Evolutionary conservation across 257 asterid species (phyloP), one percentile per base, ranked within the genome.

Genomic region (Echium plantagineum): DNA sequence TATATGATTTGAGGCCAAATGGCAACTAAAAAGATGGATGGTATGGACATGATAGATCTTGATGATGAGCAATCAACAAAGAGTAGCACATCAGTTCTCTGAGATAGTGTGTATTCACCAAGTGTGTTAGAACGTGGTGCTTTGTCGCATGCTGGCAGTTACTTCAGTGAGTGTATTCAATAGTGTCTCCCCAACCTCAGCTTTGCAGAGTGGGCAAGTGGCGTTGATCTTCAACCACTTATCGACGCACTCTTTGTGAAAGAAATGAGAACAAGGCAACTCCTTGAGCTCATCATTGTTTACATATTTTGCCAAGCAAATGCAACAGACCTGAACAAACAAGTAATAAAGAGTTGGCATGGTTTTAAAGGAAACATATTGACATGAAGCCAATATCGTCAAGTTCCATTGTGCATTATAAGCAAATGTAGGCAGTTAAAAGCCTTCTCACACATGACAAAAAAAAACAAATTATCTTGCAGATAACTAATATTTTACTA

Each of bases 141-240:
- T 79, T 72, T 52, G 71, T 72, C 68, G 61, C 77, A 68, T 63
- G 76, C 61, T 80, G 69, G 78, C 81, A 9, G 89, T 82, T 58
- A 89, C 77, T 71, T 87, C 86, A 9, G 87, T 65, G 46, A 75
- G 59, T 12, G 94, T 75, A 65, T 76, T 75, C 76, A 74, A 38
- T 60, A 80, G 56, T 51, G 86, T 82, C 71, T 85, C 90, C 18
- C 95, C 97, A 55, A 86, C 95, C 67, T 88, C 97, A 4, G 90
- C 85, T 75, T 91, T 91, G 85, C 98, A 91, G 56, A 91, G 93
- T 15, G 98, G 97, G 69, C 98, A 91, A 1, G 89, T 55, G 7
- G 96, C 94, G 30, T 88, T 91, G 76, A 91, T 80, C 66, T 84
- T 84, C 67, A 91, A 82, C 98, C 98, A 91, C 69, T 91, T 88